Percentiles rank a stretch among this genome's conserved stretches.
phyloP scores from a whole-genome alignment of 2,329 filamentous ascomycete species.

The Fusarium mangiferae region DNA sequence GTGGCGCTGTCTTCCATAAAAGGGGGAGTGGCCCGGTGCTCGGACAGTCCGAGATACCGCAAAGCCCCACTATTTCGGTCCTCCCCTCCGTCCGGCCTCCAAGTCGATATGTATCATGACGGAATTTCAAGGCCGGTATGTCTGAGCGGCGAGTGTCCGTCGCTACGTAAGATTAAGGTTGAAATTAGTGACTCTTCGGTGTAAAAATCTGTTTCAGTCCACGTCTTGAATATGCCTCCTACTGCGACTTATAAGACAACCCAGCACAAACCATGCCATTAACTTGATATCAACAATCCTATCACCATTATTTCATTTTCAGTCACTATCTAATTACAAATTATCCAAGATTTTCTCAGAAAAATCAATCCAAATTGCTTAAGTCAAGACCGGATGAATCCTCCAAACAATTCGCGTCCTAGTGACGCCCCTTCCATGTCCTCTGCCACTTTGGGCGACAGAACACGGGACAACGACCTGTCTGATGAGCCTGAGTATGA shows the following conservation, averaged over 20 bases:
- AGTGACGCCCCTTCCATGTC: background rate
- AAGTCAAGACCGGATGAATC: background rate
- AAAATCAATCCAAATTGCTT: rapidly evolving
- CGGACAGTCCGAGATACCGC: conserved; percentile 23
- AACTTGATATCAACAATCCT: background rate
- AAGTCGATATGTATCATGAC: background rate
- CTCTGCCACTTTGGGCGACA: background rate
- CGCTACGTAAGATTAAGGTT: background rate
- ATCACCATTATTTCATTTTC: too few species aligned
- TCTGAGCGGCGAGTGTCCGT: background rate
- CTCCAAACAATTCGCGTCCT: background rate
- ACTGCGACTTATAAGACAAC: background rate
- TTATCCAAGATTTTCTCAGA: rapidly evolving
- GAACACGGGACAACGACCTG: background rate
- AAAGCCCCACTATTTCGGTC: background rate
- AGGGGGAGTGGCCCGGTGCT: background rate
- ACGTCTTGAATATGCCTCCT: background rate
- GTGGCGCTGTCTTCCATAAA: background rate
- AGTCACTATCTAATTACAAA: rapidly evolving
- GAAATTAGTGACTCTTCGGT: background rate
- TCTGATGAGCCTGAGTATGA: background rate
- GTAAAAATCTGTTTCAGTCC: background rate
- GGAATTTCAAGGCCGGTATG: background rate
- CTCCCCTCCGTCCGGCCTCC: background rate
- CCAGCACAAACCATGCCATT: background rate